Conservation (phyloP, 1,284 basidiomycete species). For the Cryptococcus sp. region DNA sequence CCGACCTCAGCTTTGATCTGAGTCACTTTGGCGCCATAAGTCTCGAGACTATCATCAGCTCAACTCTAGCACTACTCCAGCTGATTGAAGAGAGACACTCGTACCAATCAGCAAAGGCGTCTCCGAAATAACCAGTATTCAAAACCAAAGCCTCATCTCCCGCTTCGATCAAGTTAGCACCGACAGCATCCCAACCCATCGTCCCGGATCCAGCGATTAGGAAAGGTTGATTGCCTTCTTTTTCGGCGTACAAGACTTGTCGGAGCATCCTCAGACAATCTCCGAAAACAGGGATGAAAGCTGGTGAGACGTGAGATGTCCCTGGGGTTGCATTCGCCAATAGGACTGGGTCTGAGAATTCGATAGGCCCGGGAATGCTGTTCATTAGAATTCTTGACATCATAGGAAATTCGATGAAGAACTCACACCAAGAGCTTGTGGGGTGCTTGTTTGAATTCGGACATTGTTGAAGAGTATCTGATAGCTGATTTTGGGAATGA, state of each 20-base stretch:
- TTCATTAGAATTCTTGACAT: neutral
- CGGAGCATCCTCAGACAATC: conserved; percentile 85
- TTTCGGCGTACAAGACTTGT: conserved; percentile 70
- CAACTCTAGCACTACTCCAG: neutral
- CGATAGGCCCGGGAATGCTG: conserved; percentile 49
- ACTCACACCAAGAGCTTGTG: conserved; percentile 48
- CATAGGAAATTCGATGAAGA: neutral
- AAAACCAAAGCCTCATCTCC: conserved; percentile 71
- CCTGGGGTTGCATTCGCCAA: conserved; percentile 56
- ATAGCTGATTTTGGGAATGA: neutral
- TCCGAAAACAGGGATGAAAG: conserved; percentile 85
- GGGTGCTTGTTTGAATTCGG: conserved; percentile 35
- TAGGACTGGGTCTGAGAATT: conserved; percentile 48
- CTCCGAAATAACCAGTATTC: conserved; percentile 80
- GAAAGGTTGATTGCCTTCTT: conserved; percentile 64
- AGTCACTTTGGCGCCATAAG: conserved; percentile 88
- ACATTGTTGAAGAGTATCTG: conserved; percentile 13
- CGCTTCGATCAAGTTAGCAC: conserved; percentile 72
- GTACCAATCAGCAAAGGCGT: conserved; percentile 75
- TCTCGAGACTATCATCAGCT: conserved; percentile 58
- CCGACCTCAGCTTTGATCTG: conserved; percentile 81
- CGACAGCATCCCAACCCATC: conserved; percentile 75
- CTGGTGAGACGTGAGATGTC: conserved; percentile 84
- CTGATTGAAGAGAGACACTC: conserved; percentile 23
- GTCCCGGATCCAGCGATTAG: conserved; percentile 92